Conservation (phyloP, 2,329 filamentous ascomycete species). For the Pseudogymnoascus sp. region DNA sequence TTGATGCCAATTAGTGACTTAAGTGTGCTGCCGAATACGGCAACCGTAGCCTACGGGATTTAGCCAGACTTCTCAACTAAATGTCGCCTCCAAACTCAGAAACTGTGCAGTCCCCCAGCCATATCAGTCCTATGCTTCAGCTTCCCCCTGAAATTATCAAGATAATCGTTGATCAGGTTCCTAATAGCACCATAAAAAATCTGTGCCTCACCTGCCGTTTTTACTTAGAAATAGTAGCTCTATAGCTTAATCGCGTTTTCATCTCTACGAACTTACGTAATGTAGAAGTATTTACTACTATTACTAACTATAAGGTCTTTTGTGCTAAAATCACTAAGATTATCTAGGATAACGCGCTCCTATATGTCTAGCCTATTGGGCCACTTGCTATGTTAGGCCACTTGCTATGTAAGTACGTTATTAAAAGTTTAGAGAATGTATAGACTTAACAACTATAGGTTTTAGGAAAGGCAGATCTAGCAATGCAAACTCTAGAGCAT, state of each 20-base stretch:
- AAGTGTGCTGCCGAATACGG: background rate
- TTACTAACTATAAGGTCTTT: conserved; percentile 34
- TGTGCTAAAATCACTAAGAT: conserved; percentile 33
- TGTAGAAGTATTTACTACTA: conserved; percentile 32
- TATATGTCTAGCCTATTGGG: background rate
- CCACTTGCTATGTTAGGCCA: too few relatives aligned
- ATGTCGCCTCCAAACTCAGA: background rate
- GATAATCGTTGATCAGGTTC: conserved; percentile 17
- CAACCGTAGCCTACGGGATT: background rate
- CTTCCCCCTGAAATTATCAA: conserved; percentile 15
- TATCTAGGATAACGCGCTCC: conserved; percentile 34
- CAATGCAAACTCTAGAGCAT: too few relatives aligned
- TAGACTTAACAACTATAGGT: too few relatives aligned
- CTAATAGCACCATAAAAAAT: conserved; percentile 27
- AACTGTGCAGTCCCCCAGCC: background rate
- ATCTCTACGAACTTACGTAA: conserved; percentile 37
- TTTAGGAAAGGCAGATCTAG: too few relatives aligned
- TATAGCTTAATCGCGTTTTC: conserved; percentile 35
- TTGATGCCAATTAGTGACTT: background rate
- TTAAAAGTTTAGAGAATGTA: too few relatives aligned
- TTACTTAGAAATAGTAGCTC: conserved; percentile 16
- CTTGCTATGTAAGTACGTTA: too few relatives aligned
- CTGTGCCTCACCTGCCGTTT: conserved; percentile 25
- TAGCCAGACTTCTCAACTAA: background rate
- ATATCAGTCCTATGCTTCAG: background rate